Percentiles rank a stretch among this genome's conserved stretches.
phyloP scores from a whole-genome alignment of 139 green algal genomes.

The Ostreobium quekettii region DNA sequence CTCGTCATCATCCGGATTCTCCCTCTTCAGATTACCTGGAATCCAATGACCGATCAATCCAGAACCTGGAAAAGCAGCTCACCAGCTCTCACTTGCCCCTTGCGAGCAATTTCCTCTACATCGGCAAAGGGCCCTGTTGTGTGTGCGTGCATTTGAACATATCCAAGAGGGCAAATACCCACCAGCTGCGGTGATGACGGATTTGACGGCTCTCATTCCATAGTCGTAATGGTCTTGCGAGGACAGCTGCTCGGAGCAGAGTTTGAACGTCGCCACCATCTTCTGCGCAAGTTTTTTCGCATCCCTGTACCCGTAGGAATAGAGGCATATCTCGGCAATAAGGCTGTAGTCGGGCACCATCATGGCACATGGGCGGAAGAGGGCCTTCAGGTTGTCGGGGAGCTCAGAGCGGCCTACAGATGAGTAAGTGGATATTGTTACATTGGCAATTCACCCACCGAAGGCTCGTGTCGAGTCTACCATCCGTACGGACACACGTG shows the following conservation, averaged over 20 bases:
- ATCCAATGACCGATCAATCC: too few relatives aligned
- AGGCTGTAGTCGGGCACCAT: conserved; percentile 74
- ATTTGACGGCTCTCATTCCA: conserved; percentile 74
- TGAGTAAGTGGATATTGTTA: too few relatives aligned
- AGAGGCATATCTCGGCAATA: conserved; percentile 65
- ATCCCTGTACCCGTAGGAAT: conserved; percentile 54
- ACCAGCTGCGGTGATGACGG: conserved; percentile 60
- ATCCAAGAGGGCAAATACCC: neutral
- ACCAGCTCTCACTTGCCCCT: too few relatives aligned
- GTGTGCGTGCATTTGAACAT: too few relatives aligned
- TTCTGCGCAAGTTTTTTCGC: conserved; percentile 53
- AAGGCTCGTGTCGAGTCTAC: too few relatives aligned
- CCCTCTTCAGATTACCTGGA: conserved; percentile 65
- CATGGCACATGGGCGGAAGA: conserved; percentile 64
- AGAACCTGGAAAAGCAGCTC: too few relatives aligned
- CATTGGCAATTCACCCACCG: too few relatives aligned
- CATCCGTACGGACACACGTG: too few relatives aligned
- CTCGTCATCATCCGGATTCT: conserved; percentile 56
- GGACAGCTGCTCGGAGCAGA: conserved; percentile 78
- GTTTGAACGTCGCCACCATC: conserved; percentile 79
- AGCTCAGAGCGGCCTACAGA: conserved; percentile 55
- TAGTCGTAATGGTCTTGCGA: conserved; percentile 77
- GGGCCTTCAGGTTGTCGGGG: conserved; percentile 59
- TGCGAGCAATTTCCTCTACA: too few relatives aligned
- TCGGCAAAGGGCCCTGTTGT: too few relatives aligned